Base-by-base conservation (phyloP, 2,329 filamentous ascomycete genomes). In the Pestalotiopsis sp. region DNA sequence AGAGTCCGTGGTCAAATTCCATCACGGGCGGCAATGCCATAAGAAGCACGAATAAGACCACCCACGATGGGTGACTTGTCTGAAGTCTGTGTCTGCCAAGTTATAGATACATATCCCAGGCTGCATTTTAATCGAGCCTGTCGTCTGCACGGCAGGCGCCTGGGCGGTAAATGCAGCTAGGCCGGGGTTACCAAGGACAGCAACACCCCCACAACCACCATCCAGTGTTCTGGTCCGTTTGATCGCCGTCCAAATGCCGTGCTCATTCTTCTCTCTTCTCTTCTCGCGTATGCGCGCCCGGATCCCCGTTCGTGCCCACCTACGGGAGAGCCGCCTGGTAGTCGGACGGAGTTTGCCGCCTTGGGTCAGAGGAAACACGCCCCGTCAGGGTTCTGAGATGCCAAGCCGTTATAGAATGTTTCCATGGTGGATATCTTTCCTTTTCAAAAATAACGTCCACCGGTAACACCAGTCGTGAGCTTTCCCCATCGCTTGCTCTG, bases 371-470 rank as follows among this genome's bases (percentile, higher is more conserved):
- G 24, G 39, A 44, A 44, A 48, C 24, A 52, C 20, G 20, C n/a
- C 26, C 39, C 14, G 20, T 26, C 40, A 24, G 24, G 60, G 40
- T 17, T n/a, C 14, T 63, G 38, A 52, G 60, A 48, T 63, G 60
- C 60, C 60, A 63, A 63, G 60, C n/a, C 26, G 60, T 63, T 48
- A 63, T 63, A 63, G 39, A 48, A 48, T 38, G 39, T 52, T 61
- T 63, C 58, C 35, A 61, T 22, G 24, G 58, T 39, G 58, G 58
- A 61, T 61, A 22, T 61, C n/a, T 5, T 35, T 5, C 5, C 30
- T 6, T 35, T 30, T n/a, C 17, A 61, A 61, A 61, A 61, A 61
- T 61, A 58, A 61, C 20, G 55, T 58, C 22, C 22, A 58, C 7
- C 30, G 30, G 2, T 35, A 7, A 9, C 30, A 35, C 30, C 30